These are phyloP conservation scores for Nakazawaea populi DNA, from an alignment of 805 yeast genomes.

Conservation along the genomic window DNA sequence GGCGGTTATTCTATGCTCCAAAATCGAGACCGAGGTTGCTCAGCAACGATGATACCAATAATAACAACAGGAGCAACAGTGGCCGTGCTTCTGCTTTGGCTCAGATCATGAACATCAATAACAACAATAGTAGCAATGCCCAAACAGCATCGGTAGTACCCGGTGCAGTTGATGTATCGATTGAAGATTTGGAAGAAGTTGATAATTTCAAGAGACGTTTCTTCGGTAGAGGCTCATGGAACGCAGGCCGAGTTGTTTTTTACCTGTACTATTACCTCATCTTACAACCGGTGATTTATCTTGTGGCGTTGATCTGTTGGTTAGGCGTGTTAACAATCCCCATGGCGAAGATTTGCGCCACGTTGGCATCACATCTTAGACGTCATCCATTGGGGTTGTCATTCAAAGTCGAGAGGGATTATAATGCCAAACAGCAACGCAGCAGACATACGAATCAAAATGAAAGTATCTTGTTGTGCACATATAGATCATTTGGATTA, in stretches of 20 bases:
- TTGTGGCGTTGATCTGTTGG: constrained; percentile 67
- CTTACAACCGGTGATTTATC: constrained; percentile 58
- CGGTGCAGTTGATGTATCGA: too few species aligned
- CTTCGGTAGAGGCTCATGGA: constrained; percentile 94
- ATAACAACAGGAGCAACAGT: constrained; percentile 16
- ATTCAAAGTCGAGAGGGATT: constrained; percentile 54
- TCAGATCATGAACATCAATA: too few species aligned
- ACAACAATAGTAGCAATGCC: too few species aligned
- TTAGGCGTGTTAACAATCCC: constrained; percentile 85
- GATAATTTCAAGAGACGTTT: constrained; percentile 36
- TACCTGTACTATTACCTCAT: constrained; percentile 64
- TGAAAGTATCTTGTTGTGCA: constrained; percentile 70
- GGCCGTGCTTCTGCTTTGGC: constrained; percentile 2
- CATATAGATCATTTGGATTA: constrained; percentile 86
- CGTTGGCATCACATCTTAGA: constrained; percentile 70
- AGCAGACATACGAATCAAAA: constrained; percentile 21
- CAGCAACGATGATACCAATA: neutral
- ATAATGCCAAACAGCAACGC: constrained; percentile 29
- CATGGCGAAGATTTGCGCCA: constrained; percentile 74
- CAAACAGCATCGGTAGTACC: too few species aligned
- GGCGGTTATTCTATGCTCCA: constrained; percentile 71
- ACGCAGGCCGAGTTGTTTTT: constrained; percentile 72
- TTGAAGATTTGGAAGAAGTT: constrained; percentile 7
- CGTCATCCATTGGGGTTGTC: constrained; percentile 88
- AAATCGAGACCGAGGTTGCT: constrained; percentile 20